Evolutionary conservation across 2,329 filamentous ascomycete species (phyloP).

Genomic region (Penicillium italicum): DNA sequence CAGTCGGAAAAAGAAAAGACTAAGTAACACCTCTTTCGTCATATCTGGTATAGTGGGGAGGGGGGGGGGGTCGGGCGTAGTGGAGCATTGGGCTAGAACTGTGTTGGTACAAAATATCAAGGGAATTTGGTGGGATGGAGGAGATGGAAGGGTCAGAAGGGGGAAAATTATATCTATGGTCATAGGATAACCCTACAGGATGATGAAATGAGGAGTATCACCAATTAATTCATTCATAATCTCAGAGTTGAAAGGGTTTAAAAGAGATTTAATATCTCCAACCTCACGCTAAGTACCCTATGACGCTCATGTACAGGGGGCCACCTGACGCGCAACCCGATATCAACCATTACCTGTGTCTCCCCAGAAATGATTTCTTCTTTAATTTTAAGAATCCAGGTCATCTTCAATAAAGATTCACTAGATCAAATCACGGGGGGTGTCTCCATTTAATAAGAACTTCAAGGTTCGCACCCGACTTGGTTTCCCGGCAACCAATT

Average conservation of each 20-base stretch:
- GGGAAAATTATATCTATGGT: not conserved
- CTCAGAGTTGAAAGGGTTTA: not conserved
- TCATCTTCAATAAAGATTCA: not conserved
- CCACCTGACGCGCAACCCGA: constrained; percentile 13
- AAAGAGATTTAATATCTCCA: not conserved
- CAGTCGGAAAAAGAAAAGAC: constrained; percentile 24
- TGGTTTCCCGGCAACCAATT: constrained; percentile 12
- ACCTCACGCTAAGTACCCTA: constrained; percentile 3
- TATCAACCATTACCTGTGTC: not conserved
- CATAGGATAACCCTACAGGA: not conserved
- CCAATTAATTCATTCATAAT: not conserved
- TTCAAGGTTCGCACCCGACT: not conserved
- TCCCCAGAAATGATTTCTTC: not conserved
- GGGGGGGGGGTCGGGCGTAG: constrained; percentile 10
- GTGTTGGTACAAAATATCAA: not conserved
- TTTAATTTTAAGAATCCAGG: not conserved
- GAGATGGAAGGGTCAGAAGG: not conserved
- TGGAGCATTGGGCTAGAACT: constrained; percentile 11
- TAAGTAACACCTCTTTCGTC: constrained; percentile 26
- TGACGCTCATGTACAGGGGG: constrained; percentile 15
- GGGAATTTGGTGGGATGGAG: not conserved
- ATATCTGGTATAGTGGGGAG: constrained; percentile 13
- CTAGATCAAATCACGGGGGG: constrained; percentile 13
- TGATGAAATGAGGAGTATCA: not conserved
- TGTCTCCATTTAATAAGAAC: not conserved